Base-by-base conservation (phyloP, 2,329 filamentous ascomycete species). In the Leptographium procerum region DNA sequence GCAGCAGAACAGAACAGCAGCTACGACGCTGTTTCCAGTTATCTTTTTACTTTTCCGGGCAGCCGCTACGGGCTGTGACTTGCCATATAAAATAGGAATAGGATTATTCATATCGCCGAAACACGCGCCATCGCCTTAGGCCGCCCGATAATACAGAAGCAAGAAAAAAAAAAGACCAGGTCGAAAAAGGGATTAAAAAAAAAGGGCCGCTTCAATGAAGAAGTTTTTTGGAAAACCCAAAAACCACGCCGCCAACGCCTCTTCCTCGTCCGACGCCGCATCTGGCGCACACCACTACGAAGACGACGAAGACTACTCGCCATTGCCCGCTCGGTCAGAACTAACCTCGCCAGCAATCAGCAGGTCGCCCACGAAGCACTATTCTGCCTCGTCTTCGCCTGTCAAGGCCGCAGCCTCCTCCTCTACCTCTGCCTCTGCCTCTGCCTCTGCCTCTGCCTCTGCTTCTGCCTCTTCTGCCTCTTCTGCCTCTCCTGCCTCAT, bases 181-280 rank as follows among this genome's bases (percentile, higher is more conserved):
- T 28, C 26, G 47, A 53, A 24, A 52, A 52, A 43, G 19, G 29
- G 29, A 40, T 16, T 40, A 54, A 54, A 53, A 29, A 31, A 31
- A 36, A 34, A 55, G 50, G 47, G 36, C 58, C 43, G 53, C 60
- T 34, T 52, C 67, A 74, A 79, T 80, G 54, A 47, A 48, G 77
- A 79, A 79, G 75, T 75, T 78, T 75, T 79, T 80, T 69, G 70
- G 65, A 56, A 56, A 48, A 45, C 54, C 66, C 72, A 76, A 69
- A 78, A 77, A 69, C 70, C 73, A 63, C 68, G 53, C 31, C 51
- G 51, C 53, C 53, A 33, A 28, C 43, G 24, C 36, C 36, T 56
- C 54, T 29, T 28, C 52, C 26, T 45, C 54, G 22, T 56, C 54
- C 28, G 40, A 43, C 36, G 11, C 52, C n/a, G 51, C 57, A n/a